Base-by-base conservation (phyloP, 2,329 filamentous ascomycete species). In the Akanthomyces muscarius region DNA sequence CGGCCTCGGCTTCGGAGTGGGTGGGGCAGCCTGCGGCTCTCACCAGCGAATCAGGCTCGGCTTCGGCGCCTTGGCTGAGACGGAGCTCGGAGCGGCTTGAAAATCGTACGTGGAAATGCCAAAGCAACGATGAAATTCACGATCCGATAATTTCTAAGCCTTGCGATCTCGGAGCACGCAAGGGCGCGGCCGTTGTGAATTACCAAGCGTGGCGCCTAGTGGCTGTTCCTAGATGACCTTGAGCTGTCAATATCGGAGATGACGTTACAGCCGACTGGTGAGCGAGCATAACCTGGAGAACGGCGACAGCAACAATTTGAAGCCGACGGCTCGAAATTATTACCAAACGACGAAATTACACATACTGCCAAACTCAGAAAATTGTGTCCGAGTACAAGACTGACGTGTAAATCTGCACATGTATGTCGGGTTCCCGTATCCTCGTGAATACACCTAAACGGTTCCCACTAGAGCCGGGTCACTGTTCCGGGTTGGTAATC, bases 1-100 rank as follows among this genome's bases (percentile, higher is more conserved):
- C 58, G 58, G 58, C 58, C 45, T 61, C 58, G 58, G 58, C 58
- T 53, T 61, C 58, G 58, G 58, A 61, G 25, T 61, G 14, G 14
- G 58, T 45, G 58, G 58, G 58, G 47, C 13, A 4, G 18, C 18
- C 2, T 16, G 53, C 41, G 16, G 41, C 11, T 21, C 42, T 11
- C 36, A 21, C 21, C 23, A 48, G 42, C 44, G n/a, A 47, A 58
- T 48, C 25, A 50, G n/a, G 48, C 50, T 47, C 58, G 25, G 36
- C 21, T n/a, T 30, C 23, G 48, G 58, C 48, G 48, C 58, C 41
- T 38, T 38, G 52, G 47, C 38, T 52, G 38, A 36, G 38, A 41
- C 56, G 56, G 56, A 28, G 45, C 56, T 59, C 56, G 56, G 56
- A 1, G 45, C 56, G 33, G 47, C 45, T 30, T 50, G 11, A 25